phyloP scores from a whole-genome alignment of 2,329 filamentous ascomycete genomes.

The Sarocladium strictum region DNA sequence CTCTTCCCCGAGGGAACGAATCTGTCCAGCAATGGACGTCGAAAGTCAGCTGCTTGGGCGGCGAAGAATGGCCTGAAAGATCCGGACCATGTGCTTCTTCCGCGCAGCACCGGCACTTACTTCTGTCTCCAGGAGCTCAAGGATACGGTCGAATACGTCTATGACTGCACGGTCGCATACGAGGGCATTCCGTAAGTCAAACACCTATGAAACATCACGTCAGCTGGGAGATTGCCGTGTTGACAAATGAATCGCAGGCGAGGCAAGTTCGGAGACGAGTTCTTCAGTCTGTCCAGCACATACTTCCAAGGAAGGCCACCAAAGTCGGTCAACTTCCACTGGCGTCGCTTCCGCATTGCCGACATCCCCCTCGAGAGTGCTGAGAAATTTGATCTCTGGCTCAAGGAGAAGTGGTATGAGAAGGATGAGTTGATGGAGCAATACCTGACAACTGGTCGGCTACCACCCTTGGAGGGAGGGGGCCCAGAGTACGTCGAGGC shows the following conservation, averaged over 20 bases:
- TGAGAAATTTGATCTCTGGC: conserved; percentile 75
- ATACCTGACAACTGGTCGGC: conserved; percentile 70
- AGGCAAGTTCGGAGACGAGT: conserved; percentile 81
- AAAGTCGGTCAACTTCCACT: conserved; percentile 95
- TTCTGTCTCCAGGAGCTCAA: conserved; percentile 75
- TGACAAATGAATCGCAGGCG: conserved; percentile 42
- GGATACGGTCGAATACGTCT: conserved; percentile 72
- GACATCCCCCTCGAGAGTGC: conserved; percentile 75
- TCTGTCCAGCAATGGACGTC: conserved; percentile 62
- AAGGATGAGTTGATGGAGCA: conserved; percentile 87
- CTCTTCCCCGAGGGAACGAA: conserved; percentile 89
- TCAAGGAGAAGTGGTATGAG: conserved; percentile 81
- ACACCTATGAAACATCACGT: neutral
- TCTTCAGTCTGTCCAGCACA: conserved; percentile 79
- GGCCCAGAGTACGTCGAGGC: conserved; percentile 53
- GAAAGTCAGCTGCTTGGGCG: conserved; percentile 69
- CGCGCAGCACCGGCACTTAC: conserved; percentile 72
- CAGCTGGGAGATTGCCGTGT: neutral
- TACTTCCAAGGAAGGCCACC: conserved; percentile 85
- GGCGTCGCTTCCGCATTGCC: conserved; percentile 75
- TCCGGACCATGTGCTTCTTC: conserved; percentile 67
- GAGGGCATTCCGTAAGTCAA: conserved; percentile 82
- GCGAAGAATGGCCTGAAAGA: conserved; percentile 69
- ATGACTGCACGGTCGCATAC: conserved; percentile 93
- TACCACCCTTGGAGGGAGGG: conserved; percentile 59